Evolutionary conservation across 352 stramenopile species (phyloP), one percentile per base, ranked within the genome.

Genomic region (Aphanomyces astaci): DNA sequence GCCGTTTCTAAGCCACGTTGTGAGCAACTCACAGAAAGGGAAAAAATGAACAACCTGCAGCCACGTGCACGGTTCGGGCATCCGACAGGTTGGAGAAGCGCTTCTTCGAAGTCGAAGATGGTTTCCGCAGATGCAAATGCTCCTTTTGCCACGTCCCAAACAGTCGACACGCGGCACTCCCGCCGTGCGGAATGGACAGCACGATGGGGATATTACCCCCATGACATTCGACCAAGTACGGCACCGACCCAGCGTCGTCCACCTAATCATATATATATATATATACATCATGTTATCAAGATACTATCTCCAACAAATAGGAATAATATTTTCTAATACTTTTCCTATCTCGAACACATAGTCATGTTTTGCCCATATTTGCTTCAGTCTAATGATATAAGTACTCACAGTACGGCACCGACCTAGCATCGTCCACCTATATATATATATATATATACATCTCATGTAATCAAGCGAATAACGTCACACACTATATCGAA

Each of bases 41-140:
- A 7, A 22, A 22, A 43, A 9, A 59, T 52, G 17, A n/a, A 24
- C 3, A 56, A 66, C 60, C 60, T 5, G 60, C 60, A 31, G 39
- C 60, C 4, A 66, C 60, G 30, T 66, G 60, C 10, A 66, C 32
- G 19, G 60, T 66, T 5, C 32, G 60, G 10, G 60, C 45, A 59
- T 66, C 60, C 1, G 60, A n/a, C 9, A 66, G 45, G n/a, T 46
- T 59, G 32, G 60, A 56, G 56, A 66, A 66, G 45, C 60, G 60
- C 43, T 66, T 66, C 22, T 19, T 15, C 15, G 30, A 55, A 11
- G 60, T 66, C 13, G 54, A 27, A 17, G 60, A 66, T 27, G 43
- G 60, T 57, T 48, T 46, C 11, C 60, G 36, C 48, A 55, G 32
- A 15, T 48, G 51, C 7, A 66, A 27, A 13, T 66, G 43, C 13